Base-by-base conservation (phyloP, 164 flowering plant genomes). In the Cinnamomum micranthum region DNA sequence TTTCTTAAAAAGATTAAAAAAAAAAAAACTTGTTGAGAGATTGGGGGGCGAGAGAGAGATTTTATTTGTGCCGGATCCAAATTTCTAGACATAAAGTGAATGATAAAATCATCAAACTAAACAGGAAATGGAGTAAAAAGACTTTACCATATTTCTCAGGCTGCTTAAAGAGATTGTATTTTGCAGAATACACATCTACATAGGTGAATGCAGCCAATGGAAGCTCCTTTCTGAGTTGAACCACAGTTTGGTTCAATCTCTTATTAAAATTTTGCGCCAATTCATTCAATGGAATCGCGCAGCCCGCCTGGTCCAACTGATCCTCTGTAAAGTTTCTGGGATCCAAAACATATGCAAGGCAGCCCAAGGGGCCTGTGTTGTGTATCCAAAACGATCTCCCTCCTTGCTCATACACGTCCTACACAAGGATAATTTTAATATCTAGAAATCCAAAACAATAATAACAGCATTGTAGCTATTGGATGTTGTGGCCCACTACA, bases 311-410 rank as follows among this genome's bases (percentile, higher is more conserved):
- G 50, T 89, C 92, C 19, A 84, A 66, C 25, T 84, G 80, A 33
- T 31, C 81, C 0, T 82, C 79, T 10, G 73, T 80, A 71, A 84
- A 50, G 4, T 60, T 66, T 6, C 80, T 24, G 0, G 76, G 77
- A 50, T 82, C 87, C 75, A 85, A 47, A n/a, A 85, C 60, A 59
- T 86, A 84, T 1, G 90, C 82, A 7, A 86, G 80, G 79, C 92
- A 87, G 22, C 90, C 90, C 2, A 89, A 74, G 10, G 90, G 89
- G 0, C 92, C 90, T 6, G 92, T 89, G 64, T 87, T 89, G 78
- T 87, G 90, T 67, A 89, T 83, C 92, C 89, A 87, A 72, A 87
- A 87, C 9, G 71, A 80, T 68, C 90, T 82, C 4, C 82, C 92
- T 22, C 92, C 92, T 75, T 65, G 71, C 50, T 12, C 74, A 64